These are phyloP conservation scores for Brassica cretica DNA, from an alignment of 345 rosid genomes.

Conservation along the genomic window DNA sequence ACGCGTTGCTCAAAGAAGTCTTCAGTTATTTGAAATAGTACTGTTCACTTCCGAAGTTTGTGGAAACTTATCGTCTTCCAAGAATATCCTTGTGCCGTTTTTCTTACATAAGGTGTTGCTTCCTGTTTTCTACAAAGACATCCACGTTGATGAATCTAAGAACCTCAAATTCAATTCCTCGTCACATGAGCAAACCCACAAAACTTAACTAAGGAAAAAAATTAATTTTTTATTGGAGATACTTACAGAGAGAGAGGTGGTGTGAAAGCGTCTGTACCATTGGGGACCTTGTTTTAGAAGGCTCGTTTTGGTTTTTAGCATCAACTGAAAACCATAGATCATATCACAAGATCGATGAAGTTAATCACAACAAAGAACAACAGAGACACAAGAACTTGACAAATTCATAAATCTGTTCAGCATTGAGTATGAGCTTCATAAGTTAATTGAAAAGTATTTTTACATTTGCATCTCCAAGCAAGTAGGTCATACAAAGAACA, in stretches of 20 bases:
- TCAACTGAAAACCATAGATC: conserved; percentile 53
- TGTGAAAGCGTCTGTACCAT: too few species aligned
- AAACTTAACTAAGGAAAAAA: too few species aligned
- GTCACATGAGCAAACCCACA: too few species aligned
- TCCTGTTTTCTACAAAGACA: background rate
- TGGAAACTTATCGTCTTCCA: too few species aligned
- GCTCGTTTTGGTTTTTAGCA: conserved; percentile 58
- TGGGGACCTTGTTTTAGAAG: conserved; percentile 54
- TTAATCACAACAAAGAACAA: background rate
- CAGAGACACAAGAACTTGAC: background rate
- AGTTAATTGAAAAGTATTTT: background rate
- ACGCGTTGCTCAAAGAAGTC: conserved; percentile 52
- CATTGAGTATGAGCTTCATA: background rate
- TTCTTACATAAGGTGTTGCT: too few species aligned
- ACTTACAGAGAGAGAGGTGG: conserved; percentile 23
- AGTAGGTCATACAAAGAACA: background rate
- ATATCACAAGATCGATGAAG: background rate
- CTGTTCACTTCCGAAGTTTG: conserved; percentile 53
- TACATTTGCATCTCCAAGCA: conserved; percentile 4
- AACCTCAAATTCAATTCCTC: too few species aligned
- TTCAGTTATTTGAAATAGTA: conserved; percentile 52
- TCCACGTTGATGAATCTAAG: background rate
- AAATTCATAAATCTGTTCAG: background rate
- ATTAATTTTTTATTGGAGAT: too few species aligned
- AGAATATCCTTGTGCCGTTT: too few species aligned